phyloP scores from a whole-genome alignment of 495 filamentous ascomycete genomes.

The Lichina pygmaea region DNA sequence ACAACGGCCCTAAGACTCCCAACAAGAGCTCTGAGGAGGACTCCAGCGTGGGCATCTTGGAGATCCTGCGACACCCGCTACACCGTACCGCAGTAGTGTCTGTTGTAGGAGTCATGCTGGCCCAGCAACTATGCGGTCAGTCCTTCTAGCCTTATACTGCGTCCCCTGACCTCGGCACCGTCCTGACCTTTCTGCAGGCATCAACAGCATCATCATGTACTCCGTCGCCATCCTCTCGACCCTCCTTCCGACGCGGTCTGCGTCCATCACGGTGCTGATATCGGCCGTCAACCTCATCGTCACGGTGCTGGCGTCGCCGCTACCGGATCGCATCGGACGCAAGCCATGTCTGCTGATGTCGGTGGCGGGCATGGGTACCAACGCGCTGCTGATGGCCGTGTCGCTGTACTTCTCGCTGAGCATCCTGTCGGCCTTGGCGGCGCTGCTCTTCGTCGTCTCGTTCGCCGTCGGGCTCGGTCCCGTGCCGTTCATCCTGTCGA shows the following conservation, averaged over 20 bases:
- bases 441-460: conserved; percentile 59
- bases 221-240: conserved; percentile 62
- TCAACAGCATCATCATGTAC: conserved; percentile 98
- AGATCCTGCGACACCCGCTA: conserved; percentile 31
- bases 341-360: conserved; percentile 58
- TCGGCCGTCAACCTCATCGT: conserved; percentile 65
- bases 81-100: conserved; percentile 59
- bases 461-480: conserved; percentile 86
- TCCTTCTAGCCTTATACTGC: neutral
- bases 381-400: conserved; percentile 43
- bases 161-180: neutral
- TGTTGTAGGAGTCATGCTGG: conserved; percentile 72
- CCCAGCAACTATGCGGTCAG: conserved; percentile 45
- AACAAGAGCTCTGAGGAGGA: conserved; percentile 10
- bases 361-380: conserved; percentile 58
- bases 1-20: neutral
- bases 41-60: conserved; percentile 34
- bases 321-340: conserved; percentile 67
- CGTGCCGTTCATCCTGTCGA: conserved; percentile 78
- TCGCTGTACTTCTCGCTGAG: conserved; percentile 44
- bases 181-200: conserved; percentile 24
- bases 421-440: conserved; percentile 49
- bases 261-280: conserved; percentile 57
- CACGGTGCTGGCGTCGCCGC: conserved; percentile 50
- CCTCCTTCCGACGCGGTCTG: conserved; percentile 51